Evolutionary conservation across 2,329 filamentous ascomycete species (phyloP).

Genomic region (Ceratocystis alfenasii): DNA sequence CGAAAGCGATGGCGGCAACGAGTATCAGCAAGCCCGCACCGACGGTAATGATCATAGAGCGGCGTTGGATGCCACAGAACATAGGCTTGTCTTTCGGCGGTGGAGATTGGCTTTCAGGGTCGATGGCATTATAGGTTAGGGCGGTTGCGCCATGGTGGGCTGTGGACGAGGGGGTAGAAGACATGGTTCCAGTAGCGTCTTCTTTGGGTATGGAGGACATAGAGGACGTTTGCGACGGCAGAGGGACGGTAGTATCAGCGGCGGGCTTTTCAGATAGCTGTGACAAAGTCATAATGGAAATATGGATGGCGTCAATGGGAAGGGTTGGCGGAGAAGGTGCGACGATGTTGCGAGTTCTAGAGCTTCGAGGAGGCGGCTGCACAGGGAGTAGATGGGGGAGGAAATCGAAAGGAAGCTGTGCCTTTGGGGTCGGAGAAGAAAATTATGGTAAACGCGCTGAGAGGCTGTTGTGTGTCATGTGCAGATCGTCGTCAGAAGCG

Average conservation of each 20-base stretch:
- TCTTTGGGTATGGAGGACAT: constrained; percentile 16
- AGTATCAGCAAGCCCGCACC: constrained; percentile 23
- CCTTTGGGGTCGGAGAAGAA: too few species aligned
- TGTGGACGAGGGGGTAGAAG: neutral
- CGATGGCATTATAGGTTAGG: neutral
- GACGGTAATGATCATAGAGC: constrained; percentile 24
- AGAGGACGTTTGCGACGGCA: constrained; percentile 13
- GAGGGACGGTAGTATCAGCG: neutral
- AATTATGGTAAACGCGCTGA: too few species aligned
- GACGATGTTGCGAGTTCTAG: too few species aligned
- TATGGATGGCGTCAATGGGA: neutral
- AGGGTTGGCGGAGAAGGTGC: neutral
- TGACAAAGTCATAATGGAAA: neutral
- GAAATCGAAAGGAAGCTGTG: too few species aligned
- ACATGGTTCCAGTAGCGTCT: constrained; percentile 11
- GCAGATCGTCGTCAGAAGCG: too few species aligned
- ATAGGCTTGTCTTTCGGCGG: constrained; percentile 16
- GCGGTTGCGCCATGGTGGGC: constrained; percentile 1
- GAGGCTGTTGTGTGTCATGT: too few species aligned
- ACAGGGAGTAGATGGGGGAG: too few species aligned
- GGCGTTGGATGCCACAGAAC: constrained; percentile 25
- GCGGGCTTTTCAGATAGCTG: neutral
- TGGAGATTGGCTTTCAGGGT: constrained; percentile 10
- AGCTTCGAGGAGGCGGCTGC: too few species aligned
- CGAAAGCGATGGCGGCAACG: constrained; percentile 24